Base-by-base conservation (phyloP, 192 early-diverging fungal genomes). In the Coemansia sp. region DNA sequence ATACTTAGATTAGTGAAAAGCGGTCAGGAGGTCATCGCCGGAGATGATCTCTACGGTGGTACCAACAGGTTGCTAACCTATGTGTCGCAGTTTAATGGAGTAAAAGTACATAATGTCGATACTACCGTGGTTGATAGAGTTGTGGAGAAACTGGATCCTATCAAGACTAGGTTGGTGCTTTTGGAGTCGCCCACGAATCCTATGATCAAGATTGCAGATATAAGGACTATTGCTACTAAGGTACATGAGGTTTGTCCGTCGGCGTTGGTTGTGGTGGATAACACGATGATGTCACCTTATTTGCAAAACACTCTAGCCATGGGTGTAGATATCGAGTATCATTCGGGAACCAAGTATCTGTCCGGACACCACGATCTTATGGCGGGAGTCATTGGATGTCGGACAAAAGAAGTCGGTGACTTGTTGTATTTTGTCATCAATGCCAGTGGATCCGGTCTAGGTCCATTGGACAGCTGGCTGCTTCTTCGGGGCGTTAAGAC, bases 281-380 rank as follows among this genome's bases (percentile, higher is more conserved):
- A 99, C 75, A 99, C 97, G 48, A 97, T 99, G 95, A 96, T 97
- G 95, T 90, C 88, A n/a, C 97, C 97, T 45, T 93, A 94, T 61
- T 82, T 96, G 32, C 93, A 95, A 74, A 89, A 88, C 63, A 91
- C 95, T 1, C 80, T 99, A 51, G 89, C 92, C 52, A 82, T 95
- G 40, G 97, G 95, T 1, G 95, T 93, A 0, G 94, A 97, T 77
- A 93, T 99, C 55, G 91, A 89, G 18, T 94, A 95, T 64, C 94
- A 99, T 56, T 97, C 95, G 31, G 97, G 94, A 20, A 99, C 97
- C 57, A 99, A 99, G 82, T 99, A 94, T 81, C 86, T 99, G 14
- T 89, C 89, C 30, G 97, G 97, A 7, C 97, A 99, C 84, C 95
- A 97, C 75, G 97, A 99, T 73, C 86, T 97, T 71, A 97, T 97